Conservation (phyloP, 345 rosid species). For the Eutrema yunnanense region DNA sequence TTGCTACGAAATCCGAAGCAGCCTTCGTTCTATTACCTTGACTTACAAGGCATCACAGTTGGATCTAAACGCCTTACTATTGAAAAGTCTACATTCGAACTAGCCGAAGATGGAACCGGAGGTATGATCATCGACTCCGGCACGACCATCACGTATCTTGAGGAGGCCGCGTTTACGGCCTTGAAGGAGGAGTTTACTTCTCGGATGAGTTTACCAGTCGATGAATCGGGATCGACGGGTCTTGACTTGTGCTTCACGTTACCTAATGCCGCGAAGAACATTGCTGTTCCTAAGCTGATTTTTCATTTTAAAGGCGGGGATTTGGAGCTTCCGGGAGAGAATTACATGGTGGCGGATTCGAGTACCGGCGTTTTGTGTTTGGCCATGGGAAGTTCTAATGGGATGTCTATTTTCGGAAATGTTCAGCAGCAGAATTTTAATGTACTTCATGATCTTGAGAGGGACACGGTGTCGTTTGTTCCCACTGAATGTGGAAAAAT, state of each 20-base stretch:
- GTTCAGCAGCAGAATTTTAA: conserved; percentile 83
- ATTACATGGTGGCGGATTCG: conserved; percentile 72
- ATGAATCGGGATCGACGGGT: conserved; percentile 50
- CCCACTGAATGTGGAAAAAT: conserved; percentile 59
- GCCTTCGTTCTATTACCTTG: conserved; percentile 88
- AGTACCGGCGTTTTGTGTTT: conserved; percentile 57
- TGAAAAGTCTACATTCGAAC: conserved; percentile 53
- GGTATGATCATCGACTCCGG: conserved; percentile 94
- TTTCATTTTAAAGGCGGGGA: conserved; percentile 75
- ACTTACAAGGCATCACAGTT: conserved; percentile 75
- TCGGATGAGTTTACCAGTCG: conserved; percentile 43
- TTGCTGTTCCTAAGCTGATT: conserved; percentile 60
- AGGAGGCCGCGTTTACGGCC: conserved; percentile 42
- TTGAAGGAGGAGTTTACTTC: conserved; percentile 53
- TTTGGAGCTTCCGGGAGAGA: conserved; percentile 74
- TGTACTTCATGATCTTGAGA: conserved; percentile 62
- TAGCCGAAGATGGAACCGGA: conserved; percentile 70
- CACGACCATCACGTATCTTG: conserved; percentile 77
- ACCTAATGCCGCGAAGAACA: conserved; percentile 29
- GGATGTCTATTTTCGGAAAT: conserved; percentile 91
- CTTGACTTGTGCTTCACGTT: conserved; percentile 77
- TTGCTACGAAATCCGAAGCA: conserved; percentile 57
- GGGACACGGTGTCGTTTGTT: conserved; percentile 60
- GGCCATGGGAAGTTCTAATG: conserved; percentile 80
- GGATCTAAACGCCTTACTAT: conserved; percentile 58